Conservation (phyloP, 768 basidiomycete genomes). For the Pisolithus sp. region DNA sequence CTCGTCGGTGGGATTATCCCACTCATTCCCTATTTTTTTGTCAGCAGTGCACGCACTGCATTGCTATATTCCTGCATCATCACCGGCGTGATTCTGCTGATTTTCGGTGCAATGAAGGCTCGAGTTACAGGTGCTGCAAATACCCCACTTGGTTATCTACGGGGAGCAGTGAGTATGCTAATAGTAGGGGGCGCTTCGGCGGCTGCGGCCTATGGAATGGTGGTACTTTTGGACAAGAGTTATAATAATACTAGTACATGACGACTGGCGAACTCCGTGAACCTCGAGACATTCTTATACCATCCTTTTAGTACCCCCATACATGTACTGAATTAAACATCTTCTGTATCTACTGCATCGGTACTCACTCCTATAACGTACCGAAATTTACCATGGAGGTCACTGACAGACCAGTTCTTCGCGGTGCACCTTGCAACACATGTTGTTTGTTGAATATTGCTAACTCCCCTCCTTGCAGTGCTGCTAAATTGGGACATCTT, state of each 20-base stretch:
- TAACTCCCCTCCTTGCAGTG: too few species aligned
- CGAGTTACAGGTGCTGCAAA: constrained; percentile 75
- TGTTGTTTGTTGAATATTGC: too few species aligned
- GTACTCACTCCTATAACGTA: too few species aligned
- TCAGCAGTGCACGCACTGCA: constrained; percentile 58
- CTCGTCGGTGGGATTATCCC: constrained; percentile 91
- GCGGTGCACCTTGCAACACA: too few species aligned
- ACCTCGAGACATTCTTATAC: too few species aligned
- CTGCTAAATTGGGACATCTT: too few species aligned
- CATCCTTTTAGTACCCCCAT: too few species aligned
- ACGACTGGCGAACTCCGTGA: background rate
- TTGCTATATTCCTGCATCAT: constrained; percentile 70
- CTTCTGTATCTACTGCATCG: too few species aligned
- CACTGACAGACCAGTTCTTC: too few species aligned
- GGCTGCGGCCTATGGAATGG: constrained; percentile 59
- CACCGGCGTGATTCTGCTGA: constrained; percentile 78
- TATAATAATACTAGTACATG: background rate
- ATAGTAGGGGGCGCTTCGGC: constrained; percentile 89
- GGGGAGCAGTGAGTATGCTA: constrained; percentile 85
- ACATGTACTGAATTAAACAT: too few species aligned
- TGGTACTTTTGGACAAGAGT: constrained; percentile 39
- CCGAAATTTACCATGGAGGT: too few species aligned
- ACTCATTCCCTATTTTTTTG: constrained; percentile 88
- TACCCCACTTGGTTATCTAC: constrained; percentile 63
- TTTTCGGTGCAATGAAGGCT: constrained; percentile 90